Base-by-base conservation (phyloP, 192 early-diverging fungal species). In the Helicostylum pulchrum region DNA sequence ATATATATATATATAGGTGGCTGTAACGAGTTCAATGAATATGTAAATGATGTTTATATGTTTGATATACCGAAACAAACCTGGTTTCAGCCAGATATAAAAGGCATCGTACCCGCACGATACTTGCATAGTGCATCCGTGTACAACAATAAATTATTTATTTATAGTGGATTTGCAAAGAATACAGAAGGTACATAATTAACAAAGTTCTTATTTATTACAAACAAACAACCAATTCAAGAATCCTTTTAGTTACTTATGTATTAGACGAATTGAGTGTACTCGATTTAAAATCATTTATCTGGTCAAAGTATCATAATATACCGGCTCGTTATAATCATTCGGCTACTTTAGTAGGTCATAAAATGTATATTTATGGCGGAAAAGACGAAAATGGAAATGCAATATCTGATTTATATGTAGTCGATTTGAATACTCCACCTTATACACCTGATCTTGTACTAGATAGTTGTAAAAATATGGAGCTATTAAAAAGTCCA, bases 21-120 rank as follows among this genome's bases (percentile, higher is more conserved):
- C 23, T 76, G 78, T 43, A 83, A 80, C 54, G 81, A 83, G 23
- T 75, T 64, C 9, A 60, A 69, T 9, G 76, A 80, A 43, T 83
- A 84, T 57, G 78, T 82, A 32, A 85, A 88, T 69, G 85, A 86
- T 62, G 70, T 88, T 7, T 72, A 84, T 63, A 68, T 87, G 5
- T 83, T 88, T 31, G 77, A 87, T 50, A 50, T 85, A 17, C 58
- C 74, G 14, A 87, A 67, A 12, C 51, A 67, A 51, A 82, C 75
- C 3, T 88, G 86, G 86, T 75, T 70, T 44, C 68, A 78, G 5
- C 86, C 83, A 20, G 71, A 82, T 42, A 78, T 85, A 51, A 62
- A 66, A 20, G 85, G 84, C 14, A 68, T 73, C 30, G 61, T 70
- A 49, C 61, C 71, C 44, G 78, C 79, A 34, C 72, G 85, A 17